Base-by-base conservation (phyloP, 2,329 filamentous ascomycete genomes). In the Penicillium oxalicum region DNA sequence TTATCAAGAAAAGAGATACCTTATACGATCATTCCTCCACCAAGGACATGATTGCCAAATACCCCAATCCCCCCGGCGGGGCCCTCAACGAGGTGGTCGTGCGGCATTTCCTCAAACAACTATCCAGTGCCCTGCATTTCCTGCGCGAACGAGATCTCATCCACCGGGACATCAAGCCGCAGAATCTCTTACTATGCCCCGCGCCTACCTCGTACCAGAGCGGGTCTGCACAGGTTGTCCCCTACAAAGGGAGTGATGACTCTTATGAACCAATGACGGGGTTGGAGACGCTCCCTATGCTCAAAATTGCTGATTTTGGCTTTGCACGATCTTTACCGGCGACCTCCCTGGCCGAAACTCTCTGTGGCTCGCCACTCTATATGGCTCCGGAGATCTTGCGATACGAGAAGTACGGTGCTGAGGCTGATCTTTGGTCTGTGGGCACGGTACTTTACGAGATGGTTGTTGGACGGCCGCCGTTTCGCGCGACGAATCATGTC, bases 261-360 rank as follows among this genome's bases (percentile, higher is more conserved):
- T 91, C 89, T 0, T 76, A 93, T 48, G 86, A 88, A 39, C 90
- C 91, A 4, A 80, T 85, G 26, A 84, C 85, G 26, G 93, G 93
- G 6, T 74, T 98, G 28, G 78, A 82, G 45, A 93, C 90, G 13
- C 72, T 98, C 37, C 93, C 93, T 4, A 94, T 97, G 86, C 81
- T 98, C 51, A 98, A 98, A 73, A 84, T 98, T 60, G 93, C 93
- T 49, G 93, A 98, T 72, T 98, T 98, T 65, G 93, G 93, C n/a
- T 98, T 98, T 66, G 93, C 93, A 48, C 84, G 93, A 48, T 89
- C 94, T 47, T 74, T 98, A 42, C 91, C 93, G 2, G 84, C 88
- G 6, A 95, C 91, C 0, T 91, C 91, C 4, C 78, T 98, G 54
- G 93, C 93, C 9, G 93, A 98, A 68, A 98, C 93, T 0, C 81